Base-by-base conservation (phyloP, 2,329 filamentous ascomycete genomes). In the Aureobasidium sp. region DNA sequence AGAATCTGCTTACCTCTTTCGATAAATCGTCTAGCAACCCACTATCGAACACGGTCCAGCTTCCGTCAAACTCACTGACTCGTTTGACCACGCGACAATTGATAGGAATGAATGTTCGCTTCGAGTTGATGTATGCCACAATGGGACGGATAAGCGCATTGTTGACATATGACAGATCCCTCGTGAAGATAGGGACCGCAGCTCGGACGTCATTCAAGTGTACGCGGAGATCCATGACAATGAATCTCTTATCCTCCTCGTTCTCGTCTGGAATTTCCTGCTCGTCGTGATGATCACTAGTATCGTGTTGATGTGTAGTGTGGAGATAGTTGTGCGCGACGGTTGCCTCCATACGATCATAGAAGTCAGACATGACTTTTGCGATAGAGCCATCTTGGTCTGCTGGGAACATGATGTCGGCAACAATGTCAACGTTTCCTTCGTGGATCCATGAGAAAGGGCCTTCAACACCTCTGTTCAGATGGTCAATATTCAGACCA, bases 391-490 rank as follows among this genome's bases (percentile, higher is more conserved):
- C 91, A 63, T 96, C 90, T 44, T 86, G 85, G 61, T 97, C 94
- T 36, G 86, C 85, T 0, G 94, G 94, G 65, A 99, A 90, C 85
- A 96, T 93, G 66, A 99, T 87, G 70, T 99, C 94, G 7, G 94
- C 89, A 15, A 97, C 87, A 65, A 99, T 96, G 72, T 99, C 94
- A 44, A 99, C 91, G 65, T 94, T 96, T 37, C 94, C 94, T 75
- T 97, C 91, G 67, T 95, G 89, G 59, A 99, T 99, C 94, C 94
- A 99, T 3, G 91, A 92, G 73, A 99, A 97, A 0, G 93, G 92
- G 0, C 94, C 94, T 65, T 94, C 87, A 20, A 96, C 91, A 27
- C 92, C 92, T 45, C 91, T 86, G 72, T 99, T 99, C 11, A 99
- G 81, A 73, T 99, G 94, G 69, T 97, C 94, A 61, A 99, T 97